Conservation (phyloP, 2,329 filamentous ascomycete genomes). For the Calonectria pteridis region DNA sequence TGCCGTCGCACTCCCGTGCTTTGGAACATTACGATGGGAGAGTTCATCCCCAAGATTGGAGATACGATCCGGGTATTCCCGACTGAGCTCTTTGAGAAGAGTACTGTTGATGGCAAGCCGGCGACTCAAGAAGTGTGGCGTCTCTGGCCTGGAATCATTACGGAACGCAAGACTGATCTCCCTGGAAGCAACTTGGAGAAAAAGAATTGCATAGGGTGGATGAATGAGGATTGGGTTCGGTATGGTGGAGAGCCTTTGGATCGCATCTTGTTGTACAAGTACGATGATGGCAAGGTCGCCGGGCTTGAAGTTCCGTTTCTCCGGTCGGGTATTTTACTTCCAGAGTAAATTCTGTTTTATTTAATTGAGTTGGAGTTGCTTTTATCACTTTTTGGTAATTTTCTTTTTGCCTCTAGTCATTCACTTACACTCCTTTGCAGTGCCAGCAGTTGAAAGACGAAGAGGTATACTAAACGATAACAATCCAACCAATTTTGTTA, state of each 20-base stretch:
- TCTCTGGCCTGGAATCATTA: constrained; percentile 43
- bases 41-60: constrained; percentile 34
- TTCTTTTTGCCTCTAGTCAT: not conserved
- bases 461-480: not conserved
- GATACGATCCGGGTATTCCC: constrained; percentile 44
- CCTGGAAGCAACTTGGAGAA: constrained; percentile 38
- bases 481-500: not conserved
- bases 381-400: not conserved
- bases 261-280: constrained; percentile 46
- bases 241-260: constrained; percentile 52
- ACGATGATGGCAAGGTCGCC: constrained; percentile 39
- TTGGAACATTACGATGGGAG: constrained; percentile 41
- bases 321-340: not conserved
- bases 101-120: constrained; percentile 24
- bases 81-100: constrained; percentile 27
- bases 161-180: constrained; percentile 41
- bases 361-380: not conserved
- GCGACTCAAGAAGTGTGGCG: constrained; percentile 43
- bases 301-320: constrained; percentile 50
- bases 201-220: constrained; percentile 48
- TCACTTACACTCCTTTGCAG: not conserved
- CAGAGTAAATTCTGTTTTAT: not conserved
- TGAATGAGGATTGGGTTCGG: constrained; percentile 50
- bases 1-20: constrained; percentile 33
- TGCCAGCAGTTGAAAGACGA: not conserved